These are phyloP conservation scores for Ceratocystis albifundus DNA, from an alignment of 2,329 filamentous ascomycete species.

Conservation along the genomic window DNA sequence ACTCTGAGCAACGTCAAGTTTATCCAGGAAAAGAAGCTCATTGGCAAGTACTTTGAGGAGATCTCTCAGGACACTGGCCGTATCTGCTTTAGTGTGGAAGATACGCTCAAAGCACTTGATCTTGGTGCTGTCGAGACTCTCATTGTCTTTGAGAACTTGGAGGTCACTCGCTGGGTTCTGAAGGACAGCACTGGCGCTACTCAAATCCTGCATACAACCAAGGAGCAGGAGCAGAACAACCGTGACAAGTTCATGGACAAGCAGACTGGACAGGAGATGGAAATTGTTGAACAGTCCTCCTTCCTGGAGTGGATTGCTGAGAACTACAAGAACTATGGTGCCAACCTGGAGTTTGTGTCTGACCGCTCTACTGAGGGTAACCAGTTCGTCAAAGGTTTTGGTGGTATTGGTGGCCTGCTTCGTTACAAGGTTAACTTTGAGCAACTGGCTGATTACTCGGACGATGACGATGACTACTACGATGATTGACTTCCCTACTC, in stretches of 20 bases:
- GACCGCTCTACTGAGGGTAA: conserved; percentile 97
- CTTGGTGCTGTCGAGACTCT: conserved; percentile 87
- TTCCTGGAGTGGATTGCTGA: conserved; percentile 99
- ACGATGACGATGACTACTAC: conserved; percentile 94
- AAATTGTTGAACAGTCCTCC: conserved; percentile 71
- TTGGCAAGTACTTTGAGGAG: conserved; percentile 97
- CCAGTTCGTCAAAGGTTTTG: conserved; percentile 99
- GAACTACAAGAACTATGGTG: conserved; percentile 96
- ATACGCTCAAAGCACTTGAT: conserved; percentile 92
- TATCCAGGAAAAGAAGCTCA: conserved; percentile 99
- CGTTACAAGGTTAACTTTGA: conserved; percentile 99
- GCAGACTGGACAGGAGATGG: conserved; percentile 94
- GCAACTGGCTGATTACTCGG: conserved; percentile 82
- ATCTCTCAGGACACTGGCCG: conserved; percentile 96
- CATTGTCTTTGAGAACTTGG: conserved; percentile 95
- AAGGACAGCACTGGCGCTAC: conserved; percentile 66
- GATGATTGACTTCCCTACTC: conserved; percentile 80
- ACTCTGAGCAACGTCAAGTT: conserved; percentile 99
- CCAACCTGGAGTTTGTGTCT: conserved; percentile 90
- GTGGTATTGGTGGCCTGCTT: conserved; percentile 92
- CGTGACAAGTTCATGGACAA: conserved; percentile 88
- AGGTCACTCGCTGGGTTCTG: conserved; percentile 81
- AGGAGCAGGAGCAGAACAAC: conserved; percentile 57
- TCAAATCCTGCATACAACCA: conserved; percentile 74
- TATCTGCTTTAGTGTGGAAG: conserved; percentile 95